Evolutionary conservation across 164 flowering plant genomes (phyloP).

Genomic region (Nelumbo lutea): DNA sequence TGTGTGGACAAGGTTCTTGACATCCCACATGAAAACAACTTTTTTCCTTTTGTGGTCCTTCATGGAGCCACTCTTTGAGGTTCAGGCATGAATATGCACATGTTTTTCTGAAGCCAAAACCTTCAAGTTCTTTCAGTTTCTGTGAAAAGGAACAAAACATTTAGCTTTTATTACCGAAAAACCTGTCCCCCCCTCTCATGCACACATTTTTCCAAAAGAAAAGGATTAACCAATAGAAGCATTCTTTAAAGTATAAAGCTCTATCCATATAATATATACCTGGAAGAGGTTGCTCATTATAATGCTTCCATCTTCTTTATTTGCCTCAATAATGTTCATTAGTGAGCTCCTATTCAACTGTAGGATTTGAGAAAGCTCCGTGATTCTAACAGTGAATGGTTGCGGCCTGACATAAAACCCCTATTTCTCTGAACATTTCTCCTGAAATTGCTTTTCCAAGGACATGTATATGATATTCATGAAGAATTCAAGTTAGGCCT

Average conservation of each 20-base stretch:
- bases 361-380: slow-evolving; percentile 71
- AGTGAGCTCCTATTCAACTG: slow-evolving; percentile 53
- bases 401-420: slow-evolving; percentile 96
- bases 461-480: slow-evolving; percentile 35
- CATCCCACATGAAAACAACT: slow-evolving; percentile 9
- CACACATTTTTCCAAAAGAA: background rate
- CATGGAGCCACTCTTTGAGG: slow-evolving; percentile 27
- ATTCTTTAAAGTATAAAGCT: background rate
- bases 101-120: slow-evolving; percentile 25
- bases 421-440: slow-evolving; percentile 83
- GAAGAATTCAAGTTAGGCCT: background rate
- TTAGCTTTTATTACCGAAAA: slow-evolving; percentile 5
- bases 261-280: slow-evolving; percentile 31
- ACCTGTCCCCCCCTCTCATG: background rate
- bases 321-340: slow-evolving; percentile 45
- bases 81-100: slow-evolving; percentile 25
- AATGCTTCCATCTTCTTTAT: slow-evolving; percentile 48
- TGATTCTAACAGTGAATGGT: slow-evolving; percentile 71
- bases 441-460: slow-evolving; percentile 67
- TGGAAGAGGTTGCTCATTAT: slow-evolving; percentile 61
- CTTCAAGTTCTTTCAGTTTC: slow-evolving; percentile 45
- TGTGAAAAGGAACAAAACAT: slow-evolving; percentile 22
- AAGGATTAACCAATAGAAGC: too few species aligned
- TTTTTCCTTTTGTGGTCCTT: slow-evolving; percentile 20
- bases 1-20: slow-evolving; percentile 19